phyloP scores from a whole-genome alignment of 139 green algal species.

The Chlorella sp. region DNA sequence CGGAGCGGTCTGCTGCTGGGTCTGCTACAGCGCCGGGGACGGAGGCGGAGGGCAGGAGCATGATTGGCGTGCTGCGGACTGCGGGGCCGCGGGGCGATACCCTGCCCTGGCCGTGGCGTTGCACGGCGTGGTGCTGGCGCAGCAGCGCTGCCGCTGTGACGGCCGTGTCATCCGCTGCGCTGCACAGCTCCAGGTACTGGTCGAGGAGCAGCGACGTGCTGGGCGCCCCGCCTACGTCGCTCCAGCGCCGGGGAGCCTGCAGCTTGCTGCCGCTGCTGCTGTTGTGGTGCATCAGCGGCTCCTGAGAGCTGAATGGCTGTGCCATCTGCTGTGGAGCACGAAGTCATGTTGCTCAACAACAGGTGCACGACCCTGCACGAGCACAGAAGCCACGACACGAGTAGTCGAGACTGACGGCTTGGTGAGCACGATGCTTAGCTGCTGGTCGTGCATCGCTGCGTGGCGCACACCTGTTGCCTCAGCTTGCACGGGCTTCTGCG shows the following conservation, averaged over 20 bases:
- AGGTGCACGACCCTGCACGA: not conserved
- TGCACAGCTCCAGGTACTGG: not conserved
- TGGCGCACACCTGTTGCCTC: too few species aligned
- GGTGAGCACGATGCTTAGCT: too few species aligned
- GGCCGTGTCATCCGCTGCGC: not conserved
- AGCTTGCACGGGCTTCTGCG: too few species aligned
- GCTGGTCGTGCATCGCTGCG: too few species aligned
- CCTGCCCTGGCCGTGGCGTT: not conserved
- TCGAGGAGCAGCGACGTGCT: not conserved
- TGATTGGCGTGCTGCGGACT: not conserved
- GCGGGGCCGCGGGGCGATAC: not conserved
- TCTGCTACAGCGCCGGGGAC: not conserved
- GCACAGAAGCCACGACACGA: too few species aligned
- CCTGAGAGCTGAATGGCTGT: not conserved
- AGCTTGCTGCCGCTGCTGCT: too few species aligned
- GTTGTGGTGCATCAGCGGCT: too few species aligned
- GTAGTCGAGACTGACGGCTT: too few species aligned
- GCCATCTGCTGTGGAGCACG: not conserved
- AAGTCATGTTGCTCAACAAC: not conserved
- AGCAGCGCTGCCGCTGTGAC: not conserved
- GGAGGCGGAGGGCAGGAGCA: not conserved
- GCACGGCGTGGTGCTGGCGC: not conserved
- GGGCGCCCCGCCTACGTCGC: not conserved
- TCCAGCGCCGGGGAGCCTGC: not conserved
- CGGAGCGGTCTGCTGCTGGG: not conserved